Base-by-base conservation (phyloP, 257 asterid genomes). In the Plantago elongata region DNA sequence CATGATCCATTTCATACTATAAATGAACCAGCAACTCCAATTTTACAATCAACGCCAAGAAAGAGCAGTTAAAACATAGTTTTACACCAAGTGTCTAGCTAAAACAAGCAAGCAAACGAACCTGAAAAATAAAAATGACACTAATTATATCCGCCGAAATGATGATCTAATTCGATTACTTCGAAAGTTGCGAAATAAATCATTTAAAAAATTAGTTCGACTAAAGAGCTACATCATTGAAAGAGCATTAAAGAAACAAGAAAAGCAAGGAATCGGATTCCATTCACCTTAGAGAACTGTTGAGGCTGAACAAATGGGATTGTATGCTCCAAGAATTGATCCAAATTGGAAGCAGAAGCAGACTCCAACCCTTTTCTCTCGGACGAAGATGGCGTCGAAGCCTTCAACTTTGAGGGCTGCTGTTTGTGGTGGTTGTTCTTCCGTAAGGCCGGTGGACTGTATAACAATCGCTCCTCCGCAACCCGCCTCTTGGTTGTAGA, bases 371-470 rank as follows among this genome's bases (percentile, higher is more conserved):
- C 79, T 66, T 54, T 72, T 13, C 46, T 72, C 11, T 65, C 69
- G 2, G 83, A 71, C 38, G 64, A 38, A 13, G 78, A 62, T 45
- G 81, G 57, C 61, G 82, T 48, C 52, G 81, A 51, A 30, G 84
- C 66, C 63, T 78, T 76, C 8, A 61, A 62, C 73, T 78, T 76
- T 61, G 62, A 60, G 70, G 60, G 81, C 67, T 74, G 84, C 13
- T 68, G 80, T 67, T 56, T 37, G 27, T 82, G 83, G 27, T 82
- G 83, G 64, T 78, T 75, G 48, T 66, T 46, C 82, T 65, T 69
- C 44, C 95, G 73, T 90, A 92, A 69, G 50, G 97, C 95, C 22
- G 98, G 98, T 0, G 95, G 95, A 71, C 94, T 73, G 80, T 78
- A 78, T 67, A 88, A 92, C 72, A 84, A 76, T 66, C 92, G 79